phyloP scores from a whole-genome alignment of 768 basidiomycete genomes.

The Omphalotus guepiniiformis region DNA sequence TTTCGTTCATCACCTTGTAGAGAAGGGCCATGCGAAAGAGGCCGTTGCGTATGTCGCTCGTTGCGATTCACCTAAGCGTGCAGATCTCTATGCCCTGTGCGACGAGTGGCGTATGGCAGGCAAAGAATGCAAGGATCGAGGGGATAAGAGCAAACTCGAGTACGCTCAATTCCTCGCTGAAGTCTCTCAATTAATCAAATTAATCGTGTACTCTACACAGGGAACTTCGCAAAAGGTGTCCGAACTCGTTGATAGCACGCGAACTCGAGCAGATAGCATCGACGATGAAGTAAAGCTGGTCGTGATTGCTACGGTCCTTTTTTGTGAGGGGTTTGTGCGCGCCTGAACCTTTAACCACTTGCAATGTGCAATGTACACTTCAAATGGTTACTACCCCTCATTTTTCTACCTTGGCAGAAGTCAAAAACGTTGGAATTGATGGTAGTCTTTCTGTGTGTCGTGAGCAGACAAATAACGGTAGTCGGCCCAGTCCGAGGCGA shows the following conservation, averaged over 20 bases:
- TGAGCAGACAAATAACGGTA: too few relatives aligned
- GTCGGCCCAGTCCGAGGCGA: too few relatives aligned
- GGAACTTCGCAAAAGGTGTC: constrained; percentile 66
- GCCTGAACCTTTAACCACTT: too few relatives aligned
- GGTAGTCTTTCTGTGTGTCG: too few relatives aligned
- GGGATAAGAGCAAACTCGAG: constrained; percentile 83
- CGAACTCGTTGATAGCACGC: constrained; percentile 74
- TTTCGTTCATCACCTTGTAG: constrained; percentile 76
- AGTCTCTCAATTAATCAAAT: background rate
- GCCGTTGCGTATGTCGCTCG: constrained; percentile 74
- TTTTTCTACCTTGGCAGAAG: too few relatives aligned
- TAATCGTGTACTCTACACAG: constrained; percentile 35
- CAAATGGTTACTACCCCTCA: too few relatives aligned
- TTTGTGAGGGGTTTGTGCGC: background rate
- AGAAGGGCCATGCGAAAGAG: constrained; percentile 70
- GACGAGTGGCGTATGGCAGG: constrained; percentile 89
- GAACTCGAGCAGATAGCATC: constrained; percentile 67
- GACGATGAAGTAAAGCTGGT: constrained; percentile 57
- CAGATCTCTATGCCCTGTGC: constrained; percentile 86
- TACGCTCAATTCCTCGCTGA: constrained; percentile 37
- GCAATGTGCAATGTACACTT: too few relatives aligned
- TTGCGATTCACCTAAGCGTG: constrained; percentile 79
- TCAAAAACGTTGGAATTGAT: too few relatives aligned
- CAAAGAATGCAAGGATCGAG: constrained; percentile 84
- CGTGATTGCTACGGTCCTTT: background rate